phyloP scores from a whole-genome alignment of 2,329 filamentous ascomycete species.

The Malbranchea cinnamomea region DNA sequence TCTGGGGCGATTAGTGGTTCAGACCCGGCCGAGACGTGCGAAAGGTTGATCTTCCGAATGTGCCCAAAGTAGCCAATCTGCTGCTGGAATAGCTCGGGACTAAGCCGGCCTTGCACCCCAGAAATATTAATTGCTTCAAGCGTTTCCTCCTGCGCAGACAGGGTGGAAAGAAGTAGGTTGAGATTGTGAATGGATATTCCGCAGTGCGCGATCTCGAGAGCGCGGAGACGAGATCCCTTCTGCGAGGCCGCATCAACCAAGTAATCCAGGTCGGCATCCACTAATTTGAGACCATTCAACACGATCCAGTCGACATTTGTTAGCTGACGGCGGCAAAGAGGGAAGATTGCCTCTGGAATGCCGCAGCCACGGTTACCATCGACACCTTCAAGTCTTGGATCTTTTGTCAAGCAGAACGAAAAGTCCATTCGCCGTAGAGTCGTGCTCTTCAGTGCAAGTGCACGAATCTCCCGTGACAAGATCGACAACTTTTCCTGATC shows the following conservation, averaged over 20 bases:
- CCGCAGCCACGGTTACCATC: slow-evolving; percentile 49
- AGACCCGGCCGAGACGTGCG: slow-evolving; percentile 46
- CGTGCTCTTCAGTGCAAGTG: slow-evolving; percentile 50
- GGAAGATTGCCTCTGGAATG: slow-evolving; percentile 54
- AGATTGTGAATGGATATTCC: slow-evolving; percentile 34
- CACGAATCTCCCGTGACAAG: slow-evolving; percentile 53
- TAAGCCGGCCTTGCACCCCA: slow-evolving; percentile 49
- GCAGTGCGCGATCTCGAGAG: slow-evolving; percentile 52
- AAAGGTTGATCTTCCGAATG: slow-evolving; percentile 51
- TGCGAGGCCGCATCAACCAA: slow-evolving; percentile 54
- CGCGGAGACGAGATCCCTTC: slow-evolving; percentile 48
- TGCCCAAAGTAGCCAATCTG: slow-evolving; percentile 53
- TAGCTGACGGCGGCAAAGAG: slow-evolving; percentile 49
- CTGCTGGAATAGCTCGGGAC: slow-evolving; percentile 48
- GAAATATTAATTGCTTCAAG: slow-evolving; percentile 54
- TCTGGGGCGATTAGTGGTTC: slow-evolving; percentile 52
- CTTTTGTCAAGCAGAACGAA: slow-evolving; percentile 43
- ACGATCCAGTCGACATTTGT: slow-evolving; percentile 59
- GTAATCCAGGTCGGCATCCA: slow-evolving; percentile 53
- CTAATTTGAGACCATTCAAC: slow-evolving; percentile 53
- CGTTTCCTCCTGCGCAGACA: slow-evolving; percentile 50
- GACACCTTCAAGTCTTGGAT: slow-evolving; percentile 34
- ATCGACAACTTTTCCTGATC: slow-evolving; percentile 42
- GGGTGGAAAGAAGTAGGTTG: slow-evolving; percentile 46
- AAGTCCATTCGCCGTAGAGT: slow-evolving; percentile 51